Evolutionary conservation across 1,284 basidiomycete species (phyloP), one percentile per base, ranked within the genome.

Genomic region (Anthracocystis walkeri): DNA sequence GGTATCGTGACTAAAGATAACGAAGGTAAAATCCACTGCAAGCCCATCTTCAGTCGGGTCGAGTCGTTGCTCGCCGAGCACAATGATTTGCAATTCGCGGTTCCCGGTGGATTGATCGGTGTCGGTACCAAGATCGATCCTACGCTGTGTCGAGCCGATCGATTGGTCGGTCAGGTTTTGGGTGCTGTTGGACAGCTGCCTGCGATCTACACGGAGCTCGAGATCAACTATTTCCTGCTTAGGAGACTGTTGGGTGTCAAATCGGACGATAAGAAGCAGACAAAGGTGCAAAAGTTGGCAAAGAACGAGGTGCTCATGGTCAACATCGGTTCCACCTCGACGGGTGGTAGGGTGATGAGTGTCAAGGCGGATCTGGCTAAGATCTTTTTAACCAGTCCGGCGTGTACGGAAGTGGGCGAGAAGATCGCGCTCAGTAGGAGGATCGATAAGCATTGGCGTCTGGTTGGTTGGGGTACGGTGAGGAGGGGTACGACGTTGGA

Each of bases 201-300:
- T 0, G 90, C 92, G 75, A 94, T 99, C 77, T 99, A 93, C 87
- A 93, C 93, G 21, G 96, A 89, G 85, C 89, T 96, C 54, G 94
- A 96, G 86, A 95, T 95, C 86, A 93, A 90, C 83, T 84, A 83
- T 71, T 85, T 82, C 51, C 38, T 84, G 44, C 77, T 85, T 20
- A 92, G 97, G 74, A 90, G 97, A 75, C 87, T 99, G 68, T 90
- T 99, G n/a, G 96, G 96, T 87, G 97, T 98, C 78, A 95, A 96
- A 87, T 94, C 93, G 29, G 95, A 97, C 86, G 96, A 97, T 87
- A 96, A 95, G 88, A 98, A 98, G 87, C 93, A 96, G 86, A 97
- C 96, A 52, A 98, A 94, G 86, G 88, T 87, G 23, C 89, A 92
- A 58, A 98, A 97, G 87, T 89, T 98, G 52, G 89, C 91, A 60